These are phyloP conservation scores for Tulasnella sp. DNA, from an alignment of 768 basidiomycete genomes.

Conservation along the genomic window DNA sequence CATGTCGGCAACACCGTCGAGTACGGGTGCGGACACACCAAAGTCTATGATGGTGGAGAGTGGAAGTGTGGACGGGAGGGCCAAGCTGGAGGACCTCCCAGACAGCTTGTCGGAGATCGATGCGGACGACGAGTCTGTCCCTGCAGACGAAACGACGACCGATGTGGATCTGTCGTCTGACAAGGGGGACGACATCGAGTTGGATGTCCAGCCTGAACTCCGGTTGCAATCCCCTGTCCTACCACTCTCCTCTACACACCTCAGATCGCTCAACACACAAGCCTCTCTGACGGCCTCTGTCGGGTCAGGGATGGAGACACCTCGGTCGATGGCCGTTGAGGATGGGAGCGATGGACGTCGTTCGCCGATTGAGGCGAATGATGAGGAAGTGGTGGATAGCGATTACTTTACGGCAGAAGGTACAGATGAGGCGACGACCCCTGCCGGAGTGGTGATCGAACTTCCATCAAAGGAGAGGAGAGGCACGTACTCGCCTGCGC, in stretches of 20 bases:
- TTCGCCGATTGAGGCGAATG: neutral
- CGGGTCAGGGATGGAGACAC: conserved; percentile 6
- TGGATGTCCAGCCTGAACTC: conserved; percentile 12
- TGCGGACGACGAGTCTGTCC: neutral
- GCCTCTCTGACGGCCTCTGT: neutral
- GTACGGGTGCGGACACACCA: neutral
- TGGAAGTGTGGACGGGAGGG: conserved; percentile 1
- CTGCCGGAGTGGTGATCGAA: neutral
- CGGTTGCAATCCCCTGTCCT: conserved; percentile 1
- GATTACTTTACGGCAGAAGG: conserved; percentile 4
- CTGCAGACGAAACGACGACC: neutral
- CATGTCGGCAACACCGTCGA: neutral
- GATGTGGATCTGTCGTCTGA: conserved; percentile 2
- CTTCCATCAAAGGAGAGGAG: neutral
- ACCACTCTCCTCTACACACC: neutral
- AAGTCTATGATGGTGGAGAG: conserved; percentile 15
- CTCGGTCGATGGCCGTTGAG: conserved; percentile 12
- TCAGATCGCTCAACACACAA: conserved; percentile 7
- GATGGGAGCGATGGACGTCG: conserved; percentile 4
- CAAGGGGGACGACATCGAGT: neutral
- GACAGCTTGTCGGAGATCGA: neutral
- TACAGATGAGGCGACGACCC: neutral
- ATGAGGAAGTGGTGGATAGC: neutral
- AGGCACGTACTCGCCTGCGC: neutral
- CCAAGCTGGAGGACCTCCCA: neutral